Percentiles rank a stretch among this genome's conserved stretches.
Conservation (phyloP, 192 early-diverging fungal species). For the Dissophora globulifera region DNA sequence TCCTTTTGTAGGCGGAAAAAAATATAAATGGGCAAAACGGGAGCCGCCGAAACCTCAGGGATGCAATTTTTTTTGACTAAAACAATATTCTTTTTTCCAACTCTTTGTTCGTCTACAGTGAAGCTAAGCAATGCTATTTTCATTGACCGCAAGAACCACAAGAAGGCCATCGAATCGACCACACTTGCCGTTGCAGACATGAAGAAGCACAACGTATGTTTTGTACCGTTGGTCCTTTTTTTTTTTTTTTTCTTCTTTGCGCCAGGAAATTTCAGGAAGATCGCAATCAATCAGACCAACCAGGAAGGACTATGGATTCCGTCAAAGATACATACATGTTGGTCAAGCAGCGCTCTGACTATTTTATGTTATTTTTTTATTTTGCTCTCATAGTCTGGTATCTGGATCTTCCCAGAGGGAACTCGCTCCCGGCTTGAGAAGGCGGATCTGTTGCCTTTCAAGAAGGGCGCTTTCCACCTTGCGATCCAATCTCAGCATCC, state of each 20-base stretch:
- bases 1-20: too few relatives aligned
- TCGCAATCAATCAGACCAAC: too few relatives aligned
- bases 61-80: too few relatives aligned
- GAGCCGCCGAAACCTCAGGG: background rate
- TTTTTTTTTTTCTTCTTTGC: too few relatives aligned
- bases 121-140: slow-evolving; percentile 85
- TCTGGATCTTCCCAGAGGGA: slow-evolving; percentile 94
- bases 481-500: slow-evolving; percentile 88
- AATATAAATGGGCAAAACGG: background rate
- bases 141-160: slow-evolving; percentile 84
- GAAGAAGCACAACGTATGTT: slow-evolving; percentile 74
- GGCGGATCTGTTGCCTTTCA: slow-evolving; percentile 86
- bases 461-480: slow-evolving; percentile 97
- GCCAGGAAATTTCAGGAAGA: too few relatives aligned
- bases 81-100: background rate
- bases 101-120: slow-evolving; percentile 58
- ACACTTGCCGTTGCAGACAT: slow-evolving; percentile 78
- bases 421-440: slow-evolving; percentile 81
- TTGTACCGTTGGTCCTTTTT: too few relatives aligned
- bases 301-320: too few relatives aligned
- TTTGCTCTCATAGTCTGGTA: slow-evolving; percentile 70
- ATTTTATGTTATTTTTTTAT: too few relatives aligned
- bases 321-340: too few relatives aligned
- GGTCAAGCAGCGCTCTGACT: too few relatives aligned
- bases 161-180: slow-evolving; percentile 81